Evolutionary conservation across 495 filamentous ascomycete genomes (phyloP).

Genomic region (Barbatosphaeria neglecta): DNA sequence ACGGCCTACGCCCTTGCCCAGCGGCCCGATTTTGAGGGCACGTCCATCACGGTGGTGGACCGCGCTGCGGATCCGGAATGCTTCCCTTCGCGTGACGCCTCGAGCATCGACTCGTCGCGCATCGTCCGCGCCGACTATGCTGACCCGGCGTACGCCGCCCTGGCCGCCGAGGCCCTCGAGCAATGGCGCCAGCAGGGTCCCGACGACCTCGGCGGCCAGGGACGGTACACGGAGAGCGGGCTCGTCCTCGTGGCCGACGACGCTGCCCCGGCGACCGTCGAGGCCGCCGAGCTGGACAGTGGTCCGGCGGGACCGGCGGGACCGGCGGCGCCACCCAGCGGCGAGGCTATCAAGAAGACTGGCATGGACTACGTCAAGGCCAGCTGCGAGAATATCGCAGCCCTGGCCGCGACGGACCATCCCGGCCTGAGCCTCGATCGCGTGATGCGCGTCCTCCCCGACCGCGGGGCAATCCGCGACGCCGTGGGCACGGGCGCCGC

Average conservation of each 20-base stretch:
- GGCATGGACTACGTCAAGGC: conserved; percentile 53
- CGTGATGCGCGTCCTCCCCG: conserved; percentile 40
- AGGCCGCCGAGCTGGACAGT: too few species aligned
- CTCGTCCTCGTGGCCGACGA: conserved; percentile 52
- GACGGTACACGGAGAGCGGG: conserved; percentile 66
- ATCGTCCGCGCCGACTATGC: conserved; percentile 79
- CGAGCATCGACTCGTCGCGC: conserved; percentile 64
- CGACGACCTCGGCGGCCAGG: conserved; percentile 43
- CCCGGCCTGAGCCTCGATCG: conserved; percentile 27
- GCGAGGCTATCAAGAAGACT: conserved; percentile 25
- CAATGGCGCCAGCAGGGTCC: conserved; percentile 55
- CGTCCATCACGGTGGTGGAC: conserved; percentile 58
- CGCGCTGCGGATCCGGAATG: conserved; percentile 32
- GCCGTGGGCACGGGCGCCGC: conserved; percentile 34
- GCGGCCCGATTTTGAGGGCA: conserved; percentile 40
- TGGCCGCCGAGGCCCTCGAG: conserved; percentile 54
- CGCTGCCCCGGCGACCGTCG: conserved; percentile 1
- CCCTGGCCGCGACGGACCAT: conserved; percentile 22
- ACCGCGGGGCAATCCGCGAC: conserved; percentile 36
- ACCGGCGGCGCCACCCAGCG: conserved; percentile 8
- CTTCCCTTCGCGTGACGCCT: conserved; percentile 58
- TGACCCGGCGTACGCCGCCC: conserved; percentile 54
- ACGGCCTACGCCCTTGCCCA: conserved; percentile 52
- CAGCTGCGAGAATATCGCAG: conserved; percentile 53
- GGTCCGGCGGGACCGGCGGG: too few species aligned